Conservation (phyloP, 2,329 filamentous ascomycete genomes). For the Verticillium klebahnii region DNA sequence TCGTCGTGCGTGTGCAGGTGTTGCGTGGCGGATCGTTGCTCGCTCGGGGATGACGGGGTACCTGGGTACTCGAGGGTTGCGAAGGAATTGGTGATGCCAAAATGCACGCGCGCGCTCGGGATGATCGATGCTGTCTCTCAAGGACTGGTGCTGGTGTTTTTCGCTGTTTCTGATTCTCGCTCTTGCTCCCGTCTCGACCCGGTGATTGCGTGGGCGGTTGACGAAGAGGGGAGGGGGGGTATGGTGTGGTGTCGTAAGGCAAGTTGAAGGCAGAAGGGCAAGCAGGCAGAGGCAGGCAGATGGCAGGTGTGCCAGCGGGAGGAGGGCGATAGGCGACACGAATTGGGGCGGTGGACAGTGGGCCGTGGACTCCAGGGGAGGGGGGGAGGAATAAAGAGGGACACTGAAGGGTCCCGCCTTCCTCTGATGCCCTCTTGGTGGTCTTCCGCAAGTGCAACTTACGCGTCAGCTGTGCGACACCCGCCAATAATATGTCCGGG, state of each 20-base stretch:
- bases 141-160: not conserved
- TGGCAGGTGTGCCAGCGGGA: constrained; percentile 13
- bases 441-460: constrained; percentile 17
- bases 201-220: not conserved
- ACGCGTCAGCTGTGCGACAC: constrained; percentile 25
- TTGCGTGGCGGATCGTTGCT: not conserved
- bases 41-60: not conserved
- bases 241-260: not conserved
- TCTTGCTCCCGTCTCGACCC: not conserved
- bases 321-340: constrained; percentile 3
- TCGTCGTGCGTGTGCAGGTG: not conserved
- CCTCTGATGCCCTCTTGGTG: constrained; percentile 3
- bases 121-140: not conserved
- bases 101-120: not conserved
- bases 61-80: not conserved
- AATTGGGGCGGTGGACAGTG: constrained; percentile 2
- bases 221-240: not conserved
- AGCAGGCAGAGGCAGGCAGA: constrained; percentile 11
- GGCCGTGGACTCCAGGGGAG: constrained; percentile 6
- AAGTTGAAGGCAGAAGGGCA: constrained; percentile 8
- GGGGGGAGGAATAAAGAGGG: constrained; percentile 8
- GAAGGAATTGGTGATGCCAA: not conserved
- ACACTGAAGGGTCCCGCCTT: not conserved
- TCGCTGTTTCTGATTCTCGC: not conserved
- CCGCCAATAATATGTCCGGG: constrained; percentile 15